Evolutionary conservation across 148 eudicot species (phyloP).

Genomic region (Salicornia ramosissima): DNA sequence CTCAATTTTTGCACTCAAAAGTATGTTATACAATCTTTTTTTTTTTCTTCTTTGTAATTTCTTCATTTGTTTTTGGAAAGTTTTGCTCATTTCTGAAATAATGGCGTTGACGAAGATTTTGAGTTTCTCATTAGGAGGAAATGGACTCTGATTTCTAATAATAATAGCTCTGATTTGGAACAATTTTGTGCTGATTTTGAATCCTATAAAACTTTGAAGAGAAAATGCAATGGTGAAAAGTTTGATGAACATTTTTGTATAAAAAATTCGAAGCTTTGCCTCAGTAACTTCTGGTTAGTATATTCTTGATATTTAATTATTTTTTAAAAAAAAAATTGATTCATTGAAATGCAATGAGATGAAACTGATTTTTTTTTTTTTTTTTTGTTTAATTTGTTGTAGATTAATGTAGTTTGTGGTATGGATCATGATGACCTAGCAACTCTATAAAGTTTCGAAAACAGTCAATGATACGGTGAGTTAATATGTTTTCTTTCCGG

Average conservation of each 20-base stretch:
- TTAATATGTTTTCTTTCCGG: not conserved
- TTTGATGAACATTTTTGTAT: not conserved
- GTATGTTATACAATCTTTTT: not conserved
- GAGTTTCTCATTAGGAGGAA: constrained; percentile 63
- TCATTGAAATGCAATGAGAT: not conserved
- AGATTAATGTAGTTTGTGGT: constrained; percentile 71
- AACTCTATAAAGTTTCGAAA: constrained; percentile 58
- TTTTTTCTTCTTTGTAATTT: not conserved
- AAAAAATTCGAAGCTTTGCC: constrained; percentile 47
- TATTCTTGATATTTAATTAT: too few relatives aligned
- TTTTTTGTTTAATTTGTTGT: constrained; percentile 24
- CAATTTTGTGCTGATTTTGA: constrained; percentile 35
- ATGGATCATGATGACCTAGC: constrained; percentile 74
- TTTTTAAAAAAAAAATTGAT: too few relatives aligned
- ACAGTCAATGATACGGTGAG: constrained; percentile 58
- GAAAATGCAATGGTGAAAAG: constrained; percentile 12
- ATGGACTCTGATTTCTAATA: constrained; percentile 38
- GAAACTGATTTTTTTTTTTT: not conserved
- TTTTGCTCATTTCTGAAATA: not conserved
- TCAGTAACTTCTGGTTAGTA: constrained; percentile 57
- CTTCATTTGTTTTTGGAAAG: not conserved
- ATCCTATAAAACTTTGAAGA: constrained; percentile 34
- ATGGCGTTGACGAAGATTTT: constrained; percentile 47
- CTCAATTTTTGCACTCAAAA: not conserved
- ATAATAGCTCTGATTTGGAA: constrained; percentile 26